Percentiles rank a stretch among this genome's conserved stretches.
Evolutionary conservation across 1,139 yeast genomes (phyloP).

Genomic region (Scheffersomyces quercinus): DNA sequence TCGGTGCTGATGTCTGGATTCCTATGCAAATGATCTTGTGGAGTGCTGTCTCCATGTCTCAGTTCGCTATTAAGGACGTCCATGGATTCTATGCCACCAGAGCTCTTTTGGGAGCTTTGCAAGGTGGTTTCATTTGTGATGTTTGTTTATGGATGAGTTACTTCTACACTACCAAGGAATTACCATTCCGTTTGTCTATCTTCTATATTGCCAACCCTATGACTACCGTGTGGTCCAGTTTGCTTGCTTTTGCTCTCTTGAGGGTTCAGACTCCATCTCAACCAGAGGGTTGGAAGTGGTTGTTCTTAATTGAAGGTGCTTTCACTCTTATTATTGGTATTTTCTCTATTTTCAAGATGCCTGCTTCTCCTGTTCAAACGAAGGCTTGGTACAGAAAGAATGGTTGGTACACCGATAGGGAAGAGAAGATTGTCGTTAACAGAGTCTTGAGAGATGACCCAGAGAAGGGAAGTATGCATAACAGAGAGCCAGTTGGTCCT

Average conservation of each 20-base stretch:
- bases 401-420: constrained; percentile 67
- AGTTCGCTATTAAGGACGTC: constrained; percentile 19
- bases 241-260: constrained; percentile 48
- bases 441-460: constrained; percentile 69
- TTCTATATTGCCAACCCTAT: constrained; percentile 49
- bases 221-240: constrained; percentile 37
- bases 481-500: constrained; percentile 53
- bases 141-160: constrained; percentile 56
- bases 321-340: constrained; percentile 58
- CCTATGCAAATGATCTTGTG: constrained; percentile 30
- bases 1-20: constrained; percentile 37
- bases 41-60: constrained; percentile 26
- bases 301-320: constrained; percentile 64
- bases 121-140: constrained; percentile 62
- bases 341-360: constrained; percentile 55
- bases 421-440: constrained; percentile 63
- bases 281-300: constrained; percentile 62
- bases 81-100: constrained; percentile 42
- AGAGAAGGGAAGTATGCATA: constrained; percentile 67
- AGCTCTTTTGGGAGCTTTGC: constrained; percentile 48
- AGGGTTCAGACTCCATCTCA: constrained; percentile 40
- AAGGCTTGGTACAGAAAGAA: constrained; percentile 49
- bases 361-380: constrained; percentile 60
- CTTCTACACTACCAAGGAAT: constrained; percentile 53
- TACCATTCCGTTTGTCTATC: constrained; percentile 49